Evolutionary conservation across 805 yeast species (phyloP), one percentile per base, ranked within the genome.

Genomic region (Saccharomycopsis sp.): DNA sequence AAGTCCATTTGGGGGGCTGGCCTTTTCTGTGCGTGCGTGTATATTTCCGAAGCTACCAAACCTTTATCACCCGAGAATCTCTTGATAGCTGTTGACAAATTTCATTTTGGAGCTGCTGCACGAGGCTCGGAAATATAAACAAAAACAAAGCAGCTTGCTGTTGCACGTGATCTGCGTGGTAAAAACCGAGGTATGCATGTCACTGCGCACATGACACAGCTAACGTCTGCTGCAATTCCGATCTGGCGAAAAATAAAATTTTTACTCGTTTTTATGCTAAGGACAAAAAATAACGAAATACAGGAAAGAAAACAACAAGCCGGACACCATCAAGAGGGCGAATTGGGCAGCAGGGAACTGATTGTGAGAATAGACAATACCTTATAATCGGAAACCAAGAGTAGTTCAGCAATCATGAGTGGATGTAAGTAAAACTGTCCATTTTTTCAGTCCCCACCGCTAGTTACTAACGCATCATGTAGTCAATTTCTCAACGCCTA

Each of bases 1-100:
- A 51, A 59, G 54, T 59, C 52, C 62, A 59, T 59, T 18, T 16
- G 5, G 5, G 37, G 12, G 12, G 12, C 12, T 12, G 12, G 37
- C 5, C 9, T 29, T 5, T 29, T 29, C 12, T 5, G 37, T 12
- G 37, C 37, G 37, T 29, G 5, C 12, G 37, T 29, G 12, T 5
- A 12, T 29, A 29, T 5, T 29, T 29, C n/a, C n/a, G n/a, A n/a
- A n/a, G n/a, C n/a, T n/a, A n/a, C n/a, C n/a, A n/a, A n/a, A n/a
- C n/a, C n/a, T n/a, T n/a, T n/a, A n/a, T n/a, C n/a, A n/a, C n/a
- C n/a, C n/a, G n/a, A n/a, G n/a, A n/a, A n/a, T n/a, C n/a, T n/a
- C n/a, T n/a, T n/a, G n/a, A n/a, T n/a, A n/a, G n/a, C n/a, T n/a
- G n/a, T n/a, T n/a, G n/a, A n/a, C n/a, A n/a, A n/a, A n/a, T n/a